A percentile compares a stretch with the other conserved stretches of the same genome.
Evolutionary conservation across 768 basidiomycete species (phyloP).

Genomic region (Mycena galericulata): DNA sequence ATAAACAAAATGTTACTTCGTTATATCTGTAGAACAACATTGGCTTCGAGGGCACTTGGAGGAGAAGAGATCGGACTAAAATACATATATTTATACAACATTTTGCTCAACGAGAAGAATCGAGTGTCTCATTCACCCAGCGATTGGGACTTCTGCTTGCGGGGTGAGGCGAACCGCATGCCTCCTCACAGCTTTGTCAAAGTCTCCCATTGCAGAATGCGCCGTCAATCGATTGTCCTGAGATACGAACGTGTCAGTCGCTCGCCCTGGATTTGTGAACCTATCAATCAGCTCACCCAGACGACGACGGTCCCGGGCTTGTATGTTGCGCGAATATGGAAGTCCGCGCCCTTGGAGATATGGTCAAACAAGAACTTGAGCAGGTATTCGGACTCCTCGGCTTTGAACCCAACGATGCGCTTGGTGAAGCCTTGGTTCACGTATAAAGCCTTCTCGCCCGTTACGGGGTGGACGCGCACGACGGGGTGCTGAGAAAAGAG

Average conservation of each 20-base stretch:
- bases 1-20: too few species aligned
- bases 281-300: slow-evolving; percentile 61
- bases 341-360: slow-evolving; percentile 62
- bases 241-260: slow-evolving; percentile 10
- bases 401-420: slow-evolving; percentile 66
- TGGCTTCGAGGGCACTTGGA: too few species aligned
- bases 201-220: slow-evolving; percentile 54
- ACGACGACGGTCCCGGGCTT: slow-evolving; percentile 67
- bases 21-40: too few species aligned
- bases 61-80: too few species aligned
- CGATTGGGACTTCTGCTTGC: slow-evolving; percentile 57
- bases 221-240: slow-evolving; percentile 38
- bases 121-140: slow-evolving; percentile 35
- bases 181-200: slow-evolving; percentile 44
- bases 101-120: background rate
- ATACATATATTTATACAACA: background rate
- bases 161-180: slow-evolving; percentile 58
- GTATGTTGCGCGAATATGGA: slow-evolving; percentile 63
- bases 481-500: slow-evolving; percentile 64
- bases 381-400: slow-evolving; percentile 67
- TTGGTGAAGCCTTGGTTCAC: slow-evolving; percentile 68
- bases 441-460: slow-evolving; percentile 72
- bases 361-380: slow-evolving; percentile 68
- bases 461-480: slow-evolving; percentile 70
- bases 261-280: too few species aligned